A percentile compares a stretch with the other conserved stretches of the same genome.
Evolutionary conservation across 2,329 filamentous ascomycete genomes (phyloP).

Genomic region (Waltergamsia citrina): DNA sequence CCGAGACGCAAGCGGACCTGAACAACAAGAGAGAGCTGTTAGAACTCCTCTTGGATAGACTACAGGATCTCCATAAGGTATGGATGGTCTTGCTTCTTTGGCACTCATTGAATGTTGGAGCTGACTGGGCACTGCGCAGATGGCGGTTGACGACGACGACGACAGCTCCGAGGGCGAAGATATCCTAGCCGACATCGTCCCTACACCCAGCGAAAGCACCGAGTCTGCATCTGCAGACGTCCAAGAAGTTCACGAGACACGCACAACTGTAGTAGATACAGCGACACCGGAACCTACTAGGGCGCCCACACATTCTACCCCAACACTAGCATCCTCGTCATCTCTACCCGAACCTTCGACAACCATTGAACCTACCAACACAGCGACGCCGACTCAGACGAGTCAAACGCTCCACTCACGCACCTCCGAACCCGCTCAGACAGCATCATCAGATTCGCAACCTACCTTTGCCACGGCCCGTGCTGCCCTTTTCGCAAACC

Average conservation of each 20-base stretch:
- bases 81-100: neutral
- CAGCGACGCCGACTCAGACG: conserved; percentile 18
- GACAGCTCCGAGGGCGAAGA: conserved; percentile 47
- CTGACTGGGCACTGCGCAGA: conserved; percentile 13
- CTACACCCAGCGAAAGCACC: conserved; percentile 43
- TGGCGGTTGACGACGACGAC: conserved; percentile 25
- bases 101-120: neutral
- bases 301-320: too few species aligned
- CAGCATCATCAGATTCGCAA: conserved; percentile 6
- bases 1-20: conserved; percentile 54
- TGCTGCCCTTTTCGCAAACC: conserved; percentile 33
- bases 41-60: conserved; percentile 53
- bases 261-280: neutral
- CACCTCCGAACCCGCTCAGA: conserved; percentile 9
- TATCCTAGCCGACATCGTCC: conserved; percentile 42
- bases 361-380: neutral
- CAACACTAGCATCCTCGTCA: conserved; percentile 41
- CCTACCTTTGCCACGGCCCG: conserved; percentile 24
- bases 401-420: conserved; percentile 24
- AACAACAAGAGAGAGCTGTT: conserved; percentile 55
- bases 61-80: conserved; percentile 62
- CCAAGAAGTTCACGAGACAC: too few species aligned
- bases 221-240: conserved; percentile 21
- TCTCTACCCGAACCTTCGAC: conserved; percentile 9
- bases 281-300: conserved; percentile 9